Evolutionary conservation across 768 basidiomycete genomes (phyloP).

Genomic region (Boletus reticuloceps): DNA sequence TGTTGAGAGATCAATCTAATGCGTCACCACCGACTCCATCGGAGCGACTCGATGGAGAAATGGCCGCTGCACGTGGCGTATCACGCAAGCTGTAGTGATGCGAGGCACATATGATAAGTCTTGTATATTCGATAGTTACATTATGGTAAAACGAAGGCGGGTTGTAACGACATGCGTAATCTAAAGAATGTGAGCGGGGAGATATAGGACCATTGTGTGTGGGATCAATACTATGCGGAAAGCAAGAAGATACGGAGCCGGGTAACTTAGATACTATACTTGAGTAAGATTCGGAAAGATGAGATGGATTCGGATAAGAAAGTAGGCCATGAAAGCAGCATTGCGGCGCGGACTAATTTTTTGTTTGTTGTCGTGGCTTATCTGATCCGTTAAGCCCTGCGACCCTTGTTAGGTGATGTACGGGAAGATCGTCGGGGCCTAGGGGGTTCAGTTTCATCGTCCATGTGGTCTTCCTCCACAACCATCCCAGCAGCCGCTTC

Average conservation of each 20-base stretch:
- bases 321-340: neutral
- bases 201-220: neutral
- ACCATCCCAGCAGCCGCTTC: conserved; percentile 27
- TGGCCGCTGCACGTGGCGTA: too few species aligned
- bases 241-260: neutral
- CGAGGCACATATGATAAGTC: too few species aligned
- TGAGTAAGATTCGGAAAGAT: conserved; percentile 1
- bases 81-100: too few species aligned
- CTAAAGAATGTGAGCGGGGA: conserved; percentile 8
- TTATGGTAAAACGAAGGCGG: conserved; percentile 17
- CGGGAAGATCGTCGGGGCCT: conserved; percentile 36
- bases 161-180: conserved; percentile 8
- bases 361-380: neutral
- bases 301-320: neutral
- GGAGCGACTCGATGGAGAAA: too few species aligned
- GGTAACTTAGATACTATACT: conserved; percentile 14
- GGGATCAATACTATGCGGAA: conserved; percentile 10
- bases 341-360: neutral
- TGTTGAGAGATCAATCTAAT: too few species aligned
- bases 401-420: conserved; percentile 33
- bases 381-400: conserved; percentile 7
- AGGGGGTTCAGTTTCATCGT: conserved; percentile 24
- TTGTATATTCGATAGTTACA: conserved; percentile 15
- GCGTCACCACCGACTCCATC: too few species aligned
- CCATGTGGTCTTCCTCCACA: conserved; percentile 29